Conservation (phyloP, 139 green algal genomes). For the Tetradesmus obliquus region DNA sequence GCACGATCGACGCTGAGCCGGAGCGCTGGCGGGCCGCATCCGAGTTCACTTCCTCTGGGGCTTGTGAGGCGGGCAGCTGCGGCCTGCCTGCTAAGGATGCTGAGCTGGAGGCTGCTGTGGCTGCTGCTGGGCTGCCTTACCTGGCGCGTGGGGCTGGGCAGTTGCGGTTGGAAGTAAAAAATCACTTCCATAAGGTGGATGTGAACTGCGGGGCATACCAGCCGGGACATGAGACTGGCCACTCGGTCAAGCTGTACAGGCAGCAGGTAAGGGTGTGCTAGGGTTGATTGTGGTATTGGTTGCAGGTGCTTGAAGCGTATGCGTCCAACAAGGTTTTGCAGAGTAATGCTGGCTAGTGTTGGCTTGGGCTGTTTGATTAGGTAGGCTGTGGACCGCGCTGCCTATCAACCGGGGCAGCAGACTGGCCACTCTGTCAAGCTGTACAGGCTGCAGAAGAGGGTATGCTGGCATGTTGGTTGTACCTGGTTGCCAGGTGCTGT, state of each 20-base stretch:
- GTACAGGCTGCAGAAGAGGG: too few relatives aligned
- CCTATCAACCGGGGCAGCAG: too few relatives aligned
- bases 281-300: too few relatives aligned
- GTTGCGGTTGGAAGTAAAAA: background rate
- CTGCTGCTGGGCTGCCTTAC: background rate
- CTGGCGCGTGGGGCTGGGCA: background rate
- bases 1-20: background rate
- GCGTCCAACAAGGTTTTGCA: too few relatives aligned
- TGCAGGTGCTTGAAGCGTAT: too few relatives aligned
- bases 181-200: background rate
- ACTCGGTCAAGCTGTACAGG: conserved; percentile 8
- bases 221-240: conserved; percentile 1
- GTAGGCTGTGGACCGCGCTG: too few relatives aligned
- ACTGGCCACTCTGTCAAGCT: too few relatives aligned
- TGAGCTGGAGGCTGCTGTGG: background rate
- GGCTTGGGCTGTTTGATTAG: too few relatives aligned
- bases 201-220: background rate
- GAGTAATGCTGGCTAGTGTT: too few relatives aligned
- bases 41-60: background rate
- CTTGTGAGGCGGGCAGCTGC: background rate
- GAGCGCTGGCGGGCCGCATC: background rate
- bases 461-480: too few relatives aligned
- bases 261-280: background rate
- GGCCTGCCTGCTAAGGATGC: background rate
- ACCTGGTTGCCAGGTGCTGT: too few relatives aligned